Percentiles rank a stretch among this genome's conserved stretches.
These are phyloP conservation scores for Chaetomium globosum DNA, from an alignment of 2,329 filamentous ascomycete genomes.

Conservation along the genomic window DNA sequence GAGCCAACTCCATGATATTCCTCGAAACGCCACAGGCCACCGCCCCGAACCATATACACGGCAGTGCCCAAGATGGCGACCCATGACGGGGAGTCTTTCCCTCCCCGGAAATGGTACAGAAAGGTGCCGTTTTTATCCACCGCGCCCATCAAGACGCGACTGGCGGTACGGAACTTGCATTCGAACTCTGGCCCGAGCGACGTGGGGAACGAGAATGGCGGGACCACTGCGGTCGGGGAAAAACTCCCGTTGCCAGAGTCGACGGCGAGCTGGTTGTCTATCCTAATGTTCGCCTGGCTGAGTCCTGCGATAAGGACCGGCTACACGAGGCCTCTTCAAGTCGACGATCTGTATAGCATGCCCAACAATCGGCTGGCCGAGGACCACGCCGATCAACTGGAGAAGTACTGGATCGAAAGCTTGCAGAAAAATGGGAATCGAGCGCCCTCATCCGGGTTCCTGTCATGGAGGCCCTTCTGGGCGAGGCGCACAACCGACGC, in stretches of 20 bases:
- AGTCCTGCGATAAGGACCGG: background rate
- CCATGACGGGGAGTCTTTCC: background rate
- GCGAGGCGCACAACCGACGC: background rate
- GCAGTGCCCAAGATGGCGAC: background rate
- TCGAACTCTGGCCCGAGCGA: background rate
- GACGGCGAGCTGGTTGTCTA: background rate
- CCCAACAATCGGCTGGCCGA: background rate
- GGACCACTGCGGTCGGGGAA: background rate
- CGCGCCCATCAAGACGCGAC: background rate
- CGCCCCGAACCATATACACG: background rate
- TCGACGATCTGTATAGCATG: slow-evolving; percentile 1
- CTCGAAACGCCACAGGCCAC: background rate
- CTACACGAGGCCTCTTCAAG: background rate
- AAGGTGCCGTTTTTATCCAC: background rate
- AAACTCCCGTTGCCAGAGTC: background rate
- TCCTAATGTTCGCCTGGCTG: background rate
- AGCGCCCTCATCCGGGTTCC: background rate
- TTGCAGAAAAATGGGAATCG: background rate
- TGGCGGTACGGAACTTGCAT: background rate
- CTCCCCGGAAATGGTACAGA: background rate
- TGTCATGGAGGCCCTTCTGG: background rate
- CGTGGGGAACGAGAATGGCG: background rate
- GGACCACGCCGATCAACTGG: background rate
- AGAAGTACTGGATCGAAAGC: background rate
- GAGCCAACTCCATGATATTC: background rate